Base-by-base conservation (phyloP, 129 eudicot genomes). In the Pseudognaphalium luteoalbum region DNA sequence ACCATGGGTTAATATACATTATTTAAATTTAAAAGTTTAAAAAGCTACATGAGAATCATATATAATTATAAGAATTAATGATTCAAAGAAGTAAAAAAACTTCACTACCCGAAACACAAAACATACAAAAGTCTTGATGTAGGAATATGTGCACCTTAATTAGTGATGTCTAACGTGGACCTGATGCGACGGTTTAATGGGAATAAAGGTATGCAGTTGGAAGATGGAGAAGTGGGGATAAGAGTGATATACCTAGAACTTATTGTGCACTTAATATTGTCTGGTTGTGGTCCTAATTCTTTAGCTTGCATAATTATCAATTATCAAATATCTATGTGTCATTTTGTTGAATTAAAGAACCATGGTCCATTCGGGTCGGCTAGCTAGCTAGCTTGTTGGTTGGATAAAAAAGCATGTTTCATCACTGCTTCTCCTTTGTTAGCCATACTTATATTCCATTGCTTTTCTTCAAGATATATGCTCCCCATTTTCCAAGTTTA, bases 241-340 rank as follows among this genome's bases (percentile, higher is more conserved):
- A 72, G 70, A 60, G 81, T 14, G 67, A 47, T 47, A 67, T 73
- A 73, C 65, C 71, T 78, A 70, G 75, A 68, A 77, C 69, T 77
- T 81, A 80, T 77, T 77, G 83, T 64, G 85, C 85, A 84, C 85
- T 81, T 81, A 64, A 78, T 62, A 64, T 82, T 70, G 81, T 76
- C 80, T 74, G 41, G 47, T 42, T 60, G 87, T 76, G 87, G 87
- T 84, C 87, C 87, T 58, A 75, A 59, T 75, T 57, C 68, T 61
- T 67, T 73, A 19, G 33, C 56, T 67, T 30, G 63, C 69, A 56
- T 21, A 72, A 22, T 41, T 9, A 41, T 41, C 12, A 41, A 4
- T 25, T 25, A 25, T 70, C 4, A 14, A 73, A 56, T 12, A 12
- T 7, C 37, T 73, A 9, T 29, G 29, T 74, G 25, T 58, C 71